Conservation (phyloP, 345 rosid genomes). For the Aquilaria sinensis region DNA sequence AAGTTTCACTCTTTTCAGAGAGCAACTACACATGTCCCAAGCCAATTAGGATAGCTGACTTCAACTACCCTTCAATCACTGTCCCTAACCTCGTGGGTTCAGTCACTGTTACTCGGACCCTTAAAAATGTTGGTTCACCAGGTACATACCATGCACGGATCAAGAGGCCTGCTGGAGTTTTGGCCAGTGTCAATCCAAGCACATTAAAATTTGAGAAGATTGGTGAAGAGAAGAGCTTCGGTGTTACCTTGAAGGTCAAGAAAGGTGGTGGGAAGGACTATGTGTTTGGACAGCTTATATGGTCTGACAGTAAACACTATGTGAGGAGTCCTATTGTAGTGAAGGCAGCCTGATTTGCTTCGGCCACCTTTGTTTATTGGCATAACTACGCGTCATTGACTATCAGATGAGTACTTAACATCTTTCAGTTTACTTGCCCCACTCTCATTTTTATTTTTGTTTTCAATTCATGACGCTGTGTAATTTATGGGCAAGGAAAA, state of each 20-base stretch:
- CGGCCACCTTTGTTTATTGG: background rate
- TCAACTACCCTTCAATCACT: constrained; percentile 88
- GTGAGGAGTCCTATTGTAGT: constrained; percentile 76
- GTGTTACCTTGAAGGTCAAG: constrained; percentile 28
- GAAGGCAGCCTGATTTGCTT: constrained; percentile 20
- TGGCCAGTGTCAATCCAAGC: constrained; percentile 42
- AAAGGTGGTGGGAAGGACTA: constrained; percentile 22
- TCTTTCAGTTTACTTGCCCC: no score
- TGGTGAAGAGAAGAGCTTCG: constrained; percentile 58
- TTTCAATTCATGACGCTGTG: background rate
- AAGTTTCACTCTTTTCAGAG: constrained; percentile 30
- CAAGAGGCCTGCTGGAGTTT: constrained; percentile 39
- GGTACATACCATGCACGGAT: constrained; percentile 38
- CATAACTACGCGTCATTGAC: no score
- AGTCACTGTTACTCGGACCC: constrained; percentile 36
- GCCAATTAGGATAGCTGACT: constrained; percentile 29
- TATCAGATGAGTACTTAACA: no score
- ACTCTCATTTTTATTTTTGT: background rate
- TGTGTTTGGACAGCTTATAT: constrained; percentile 53
- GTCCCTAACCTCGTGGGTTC: constrained; percentile 30
- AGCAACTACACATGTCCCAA: constrained; percentile 38
- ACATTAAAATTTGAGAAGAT: constrained; percentile 35
- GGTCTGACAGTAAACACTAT: constrained; percentile 61
- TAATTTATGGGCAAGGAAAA: background rate
- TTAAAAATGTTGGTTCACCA: constrained; percentile 73